Evolutionary conservation across 208 protist species (phyloP).

Genomic region (Leishmania tropica): DNA sequence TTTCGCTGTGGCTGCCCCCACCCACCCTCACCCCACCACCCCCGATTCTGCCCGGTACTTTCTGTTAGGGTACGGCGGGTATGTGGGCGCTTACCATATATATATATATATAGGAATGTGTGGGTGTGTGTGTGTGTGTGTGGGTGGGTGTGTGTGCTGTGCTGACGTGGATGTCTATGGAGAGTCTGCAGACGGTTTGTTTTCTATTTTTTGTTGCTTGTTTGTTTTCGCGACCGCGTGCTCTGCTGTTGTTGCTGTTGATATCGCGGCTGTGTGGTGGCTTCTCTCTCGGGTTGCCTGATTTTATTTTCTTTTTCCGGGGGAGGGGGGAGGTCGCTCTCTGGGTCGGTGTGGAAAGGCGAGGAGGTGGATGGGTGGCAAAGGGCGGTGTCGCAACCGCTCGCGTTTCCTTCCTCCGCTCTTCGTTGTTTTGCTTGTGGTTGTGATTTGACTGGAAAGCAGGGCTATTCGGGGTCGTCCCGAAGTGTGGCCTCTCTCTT

Average conservation of each 20-base stretch:
- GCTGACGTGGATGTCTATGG: neutral
- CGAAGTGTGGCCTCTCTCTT: neutral
- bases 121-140: fast-evolving
- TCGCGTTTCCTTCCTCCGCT: too few species aligned
- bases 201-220: too few species aligned
- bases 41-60: too few species aligned
- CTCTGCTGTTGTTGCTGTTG: too few species aligned
- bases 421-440: neutral
- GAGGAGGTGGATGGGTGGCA: too few species aligned
- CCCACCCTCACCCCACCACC: too few species aligned
- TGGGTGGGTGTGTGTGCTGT: neutral
- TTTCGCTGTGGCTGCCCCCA: too few species aligned
- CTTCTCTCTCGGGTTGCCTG: neutral
- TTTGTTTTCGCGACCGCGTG: neutral
- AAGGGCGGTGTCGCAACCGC: too few species aligned
- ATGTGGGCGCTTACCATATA: neutral
- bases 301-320: neutral
- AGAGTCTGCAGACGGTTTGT: too few species aligned
- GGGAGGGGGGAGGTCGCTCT: too few species aligned
- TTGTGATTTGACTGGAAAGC: neutral
- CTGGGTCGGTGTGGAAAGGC: too few species aligned
- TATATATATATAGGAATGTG: neutral
- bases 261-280: neutral
- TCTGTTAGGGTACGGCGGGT: too few species aligned
- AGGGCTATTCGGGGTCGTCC: neutral